These are phyloP conservation scores for Alternaria triticimaculans DNA, from an alignment of 2,329 filamentous ascomycete species.

Conservation along the genomic window DNA sequence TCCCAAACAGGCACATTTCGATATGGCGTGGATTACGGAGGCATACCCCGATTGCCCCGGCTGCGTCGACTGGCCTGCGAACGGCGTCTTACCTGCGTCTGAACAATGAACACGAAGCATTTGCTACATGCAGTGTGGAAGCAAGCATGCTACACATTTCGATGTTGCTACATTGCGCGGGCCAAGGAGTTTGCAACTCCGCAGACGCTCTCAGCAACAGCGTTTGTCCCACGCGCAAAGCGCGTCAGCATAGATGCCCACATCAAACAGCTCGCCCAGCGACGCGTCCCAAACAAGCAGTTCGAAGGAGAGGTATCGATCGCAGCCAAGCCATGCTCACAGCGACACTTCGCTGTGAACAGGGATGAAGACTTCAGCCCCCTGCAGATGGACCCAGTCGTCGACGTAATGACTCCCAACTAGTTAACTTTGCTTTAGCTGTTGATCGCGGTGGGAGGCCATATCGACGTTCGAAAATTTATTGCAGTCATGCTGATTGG, in stretches of 20 bases:
- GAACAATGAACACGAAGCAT: neutral
- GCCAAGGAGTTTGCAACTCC: neutral
- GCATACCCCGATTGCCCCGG: neutral
- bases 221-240: neutral
- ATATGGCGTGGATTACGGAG: neutral
- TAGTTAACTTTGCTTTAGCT: neutral
- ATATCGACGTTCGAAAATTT: neutral
- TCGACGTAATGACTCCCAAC: neutral
- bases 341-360: neutral
- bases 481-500: neutral
- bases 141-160: neutral
- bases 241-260: rapidly evolving
- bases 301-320: neutral
- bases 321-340: neutral
- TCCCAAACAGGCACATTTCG: neutral
- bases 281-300: neutral
- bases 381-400: neutral
- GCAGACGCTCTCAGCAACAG: neutral
- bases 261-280: neutral
- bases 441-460: neutral
- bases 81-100: neutral
- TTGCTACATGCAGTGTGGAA: neutral
- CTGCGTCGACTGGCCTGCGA: neutral
- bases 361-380: neutral
- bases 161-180: neutral